Evolutionary conservation across 495 filamentous ascomycete species (phyloP), one percentile per base, ranked within the genome.

Genomic region (Hypoxylon crocopeplum): DNA sequence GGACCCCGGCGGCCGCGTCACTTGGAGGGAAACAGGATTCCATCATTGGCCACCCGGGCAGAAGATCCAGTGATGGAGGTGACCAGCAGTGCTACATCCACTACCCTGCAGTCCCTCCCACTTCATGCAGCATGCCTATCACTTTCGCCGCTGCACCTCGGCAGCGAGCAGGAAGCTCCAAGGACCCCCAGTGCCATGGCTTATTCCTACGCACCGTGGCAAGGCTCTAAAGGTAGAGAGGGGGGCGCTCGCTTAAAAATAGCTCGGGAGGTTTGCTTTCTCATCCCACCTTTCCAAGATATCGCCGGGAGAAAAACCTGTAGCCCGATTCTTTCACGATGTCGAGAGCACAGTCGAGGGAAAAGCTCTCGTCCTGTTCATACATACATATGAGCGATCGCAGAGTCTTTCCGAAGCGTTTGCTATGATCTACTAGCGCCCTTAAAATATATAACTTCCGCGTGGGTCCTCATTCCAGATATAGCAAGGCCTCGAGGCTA

Each of bases 331-430:
- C 32, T 34, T 12, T 13, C 32, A 5, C 5, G 10, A 29, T 29
- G 13, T 40, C 17, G 15, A 41, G 38, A 41, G 24, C 27, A 51
- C 24, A 17, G n/a, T 20, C 32, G 39, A 32, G 42, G 20, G 24
- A 24, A 60, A 20, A 4, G 24, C 24, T 3, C 29, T 27, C 45
- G 13, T 25, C 30, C 22, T 30, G 13, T 25, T 34, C 24, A 39
- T 56, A 34, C 32, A 3, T 13, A 13, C 13, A 5, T 5, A 47
- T 17, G 20, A 37, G 33, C 46, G 61, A 64, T 64, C 61, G 61
- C 61, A 64, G 55, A 64, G 61, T 64, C 48, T 33, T 64, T 64
- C 61, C 61, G 40, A 55, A 40, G 48, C 29, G 44, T 30, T 15
- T 34, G 34, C 24, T 19, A 34, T 32, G 61, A 48, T 46, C 44